Base-by-base conservation (phyloP, 2,329 filamentous ascomycete genomes). In the Alternaria metachromatica region DNA sequence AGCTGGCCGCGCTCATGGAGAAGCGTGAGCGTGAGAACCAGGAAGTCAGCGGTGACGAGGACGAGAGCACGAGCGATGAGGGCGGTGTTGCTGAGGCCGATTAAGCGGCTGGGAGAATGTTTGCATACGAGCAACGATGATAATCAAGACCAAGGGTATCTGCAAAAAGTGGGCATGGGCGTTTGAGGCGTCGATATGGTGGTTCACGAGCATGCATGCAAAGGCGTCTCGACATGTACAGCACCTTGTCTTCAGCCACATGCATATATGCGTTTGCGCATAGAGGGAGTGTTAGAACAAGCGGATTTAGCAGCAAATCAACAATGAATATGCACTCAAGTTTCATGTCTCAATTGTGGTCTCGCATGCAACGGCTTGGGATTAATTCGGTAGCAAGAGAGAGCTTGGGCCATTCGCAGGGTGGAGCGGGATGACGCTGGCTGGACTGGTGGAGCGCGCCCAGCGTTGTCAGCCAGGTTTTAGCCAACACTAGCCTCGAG, bases 11-110 rank as follows among this genome's bases (percentile, higher is more conserved):
- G 56, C 88, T 99, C 70, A 99, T 99, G 96, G 96, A 98, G 87
- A 97, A 98, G 90, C 90, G 92, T 71, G 96, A 97, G 86, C 91
- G 93, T 71, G 95, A 98, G 88, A 99, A 99, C 83, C 92, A 93
- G 80, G 93, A 99, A 82, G 93, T 99, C 78, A 97, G 94, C 81
- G 96, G 96, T 77, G 96, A 99, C 80, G 96, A 99, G 86, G 96
- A 94, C 80, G 87, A 93, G 81, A 97, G 93, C 79, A 95, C 97
- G 83, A 97, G 93, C 79, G 96, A 98, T 78, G 96, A 97, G 80
- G 94, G 93, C 79, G 78, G 75, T 51, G 77, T 78, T 62, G 77
- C 76, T 11, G 78, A 79, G 62, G 78, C 76, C 13, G 78, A 79
- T 51, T 78, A 76, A 65, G 56, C 54, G 63, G 48, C 26, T 37